These are phyloP conservation scores for Melaleuca alternifolia DNA, from an alignment of 345 rosid species.

Conservation along the genomic window DNA sequence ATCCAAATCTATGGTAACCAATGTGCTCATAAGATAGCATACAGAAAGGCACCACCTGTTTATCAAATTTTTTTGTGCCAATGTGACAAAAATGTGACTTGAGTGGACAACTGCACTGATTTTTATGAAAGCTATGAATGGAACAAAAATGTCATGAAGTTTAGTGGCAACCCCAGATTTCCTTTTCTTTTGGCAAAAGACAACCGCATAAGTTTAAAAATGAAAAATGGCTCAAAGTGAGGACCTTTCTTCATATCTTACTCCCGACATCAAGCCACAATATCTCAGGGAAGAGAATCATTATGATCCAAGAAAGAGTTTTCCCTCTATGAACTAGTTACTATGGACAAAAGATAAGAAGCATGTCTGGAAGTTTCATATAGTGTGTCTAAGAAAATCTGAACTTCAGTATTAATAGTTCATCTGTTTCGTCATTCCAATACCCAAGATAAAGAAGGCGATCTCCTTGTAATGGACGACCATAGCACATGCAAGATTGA, in stretches of 20 bases:
- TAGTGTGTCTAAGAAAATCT: neutral
- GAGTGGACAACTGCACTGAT: neutral
- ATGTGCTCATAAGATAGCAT: neutral
- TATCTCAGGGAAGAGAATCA: neutral
- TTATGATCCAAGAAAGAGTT: neutral
- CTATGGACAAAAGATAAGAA: neutral
- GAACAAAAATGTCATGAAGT: neutral
- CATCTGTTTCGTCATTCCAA: neutral
- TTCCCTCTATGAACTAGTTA: neutral
- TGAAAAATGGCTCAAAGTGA: neutral
- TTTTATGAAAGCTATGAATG: neutral
- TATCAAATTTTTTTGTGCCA: neutral
- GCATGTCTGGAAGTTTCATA: neutral
- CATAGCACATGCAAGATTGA: neutral
- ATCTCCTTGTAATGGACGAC: neutral
- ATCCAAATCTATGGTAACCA: neutral
- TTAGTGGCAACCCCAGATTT: neutral
- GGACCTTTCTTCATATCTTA: neutral
- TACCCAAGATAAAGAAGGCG: neutral
- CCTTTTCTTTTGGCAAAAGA: neutral
- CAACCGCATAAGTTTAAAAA: neutral
- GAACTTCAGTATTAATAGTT: neutral
- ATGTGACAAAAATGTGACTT: neutral
- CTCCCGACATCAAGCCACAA: neutral
- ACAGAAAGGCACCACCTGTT: neutral